Conservation (phyloP, 495 filamentous ascomycete genomes). For the Penicillium verhagenii region DNA sequence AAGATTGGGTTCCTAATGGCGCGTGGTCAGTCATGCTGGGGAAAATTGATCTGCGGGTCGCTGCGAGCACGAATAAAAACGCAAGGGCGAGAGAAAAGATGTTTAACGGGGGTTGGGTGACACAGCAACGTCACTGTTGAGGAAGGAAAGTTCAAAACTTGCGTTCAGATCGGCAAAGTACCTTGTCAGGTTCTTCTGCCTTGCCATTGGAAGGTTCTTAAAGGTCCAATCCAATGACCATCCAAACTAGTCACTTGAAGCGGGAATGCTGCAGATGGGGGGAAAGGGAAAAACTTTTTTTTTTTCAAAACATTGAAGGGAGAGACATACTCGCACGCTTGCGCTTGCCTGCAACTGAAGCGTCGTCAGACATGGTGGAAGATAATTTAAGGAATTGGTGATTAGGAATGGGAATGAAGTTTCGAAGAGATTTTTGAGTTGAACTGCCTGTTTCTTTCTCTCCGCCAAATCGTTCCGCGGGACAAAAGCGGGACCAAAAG, state of each 20-base stretch:
- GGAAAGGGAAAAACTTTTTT: neutral
- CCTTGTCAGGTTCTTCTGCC: neutral
- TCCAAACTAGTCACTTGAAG: neutral
- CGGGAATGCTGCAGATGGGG: conserved; percentile 4
- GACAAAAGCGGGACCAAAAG: conserved; percentile 19
- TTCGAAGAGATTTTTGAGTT: conserved; percentile 26
- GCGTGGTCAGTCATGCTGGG: conserved; percentile 24
- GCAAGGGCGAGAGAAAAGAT: neutral
- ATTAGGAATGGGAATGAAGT: conserved; percentile 2
- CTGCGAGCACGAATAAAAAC: neutral
- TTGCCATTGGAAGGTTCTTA: neutral
- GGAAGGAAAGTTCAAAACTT: neutral
- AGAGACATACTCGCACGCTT: conserved; percentile 49
- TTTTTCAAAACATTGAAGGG: neutral
- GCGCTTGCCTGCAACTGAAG: conserved; percentile 47
- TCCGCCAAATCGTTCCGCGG: conserved; percentile 21
- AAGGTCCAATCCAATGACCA: neutral
- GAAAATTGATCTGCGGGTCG: neutral
- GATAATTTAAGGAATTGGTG: conserved; percentile 1
- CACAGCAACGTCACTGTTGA: conserved; percentile 2
- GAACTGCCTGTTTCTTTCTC: conserved; percentile 1
- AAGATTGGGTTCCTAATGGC: conserved; percentile 77
- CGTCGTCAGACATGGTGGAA: conserved; percentile 34
- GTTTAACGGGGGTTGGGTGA: neutral
- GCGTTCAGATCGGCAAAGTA: neutral